These are phyloP conservation scores for Gentiana dahurica DNA, from an alignment of 257 asterid species.

Conservation along the genomic window DNA sequence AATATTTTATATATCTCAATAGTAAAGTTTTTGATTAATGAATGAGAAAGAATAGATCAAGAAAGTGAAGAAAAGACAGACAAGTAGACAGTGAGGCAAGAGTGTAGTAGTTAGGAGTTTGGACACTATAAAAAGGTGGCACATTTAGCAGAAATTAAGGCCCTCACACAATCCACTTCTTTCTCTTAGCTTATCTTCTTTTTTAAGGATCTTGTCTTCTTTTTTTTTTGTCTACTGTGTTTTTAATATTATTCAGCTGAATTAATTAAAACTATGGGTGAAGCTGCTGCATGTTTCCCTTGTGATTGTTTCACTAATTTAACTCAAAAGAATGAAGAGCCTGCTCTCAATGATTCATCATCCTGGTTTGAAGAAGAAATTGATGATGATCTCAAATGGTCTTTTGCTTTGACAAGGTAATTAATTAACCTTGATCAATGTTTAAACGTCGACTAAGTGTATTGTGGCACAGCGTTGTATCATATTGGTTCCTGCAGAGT, in stretches of 20 bases:
- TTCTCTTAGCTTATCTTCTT: neutral
- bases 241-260: neutral
- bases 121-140: conserved; percentile 9
- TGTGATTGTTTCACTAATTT: conserved; percentile 46
- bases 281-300: conserved; percentile 46
- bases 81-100: too few species aligned
- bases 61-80: too few species aligned
- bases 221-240: neutral
- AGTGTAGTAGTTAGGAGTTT: too few species aligned
- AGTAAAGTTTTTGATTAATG: too few species aligned
- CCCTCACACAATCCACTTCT: conserved; percentile 3
- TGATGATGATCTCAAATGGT: conserved; percentile 89
- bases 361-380: conserved; percentile 90
- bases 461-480: too few species aligned
- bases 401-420: conserved; percentile 82
- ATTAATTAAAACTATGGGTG: conserved; percentile 36
- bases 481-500: too few species aligned
- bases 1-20: too few species aligned
- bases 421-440: too few species aligned
- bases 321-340: conserved; percentile 9
- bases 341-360: conserved; percentile 28
- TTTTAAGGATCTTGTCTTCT: neutral
- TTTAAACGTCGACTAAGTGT: neutral
- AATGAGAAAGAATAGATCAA: too few species aligned
- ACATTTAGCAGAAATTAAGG: neutral